Conservation (phyloP, 2,329 filamentous ascomycete species). For the Purpureocillium lavendulum region DNA sequence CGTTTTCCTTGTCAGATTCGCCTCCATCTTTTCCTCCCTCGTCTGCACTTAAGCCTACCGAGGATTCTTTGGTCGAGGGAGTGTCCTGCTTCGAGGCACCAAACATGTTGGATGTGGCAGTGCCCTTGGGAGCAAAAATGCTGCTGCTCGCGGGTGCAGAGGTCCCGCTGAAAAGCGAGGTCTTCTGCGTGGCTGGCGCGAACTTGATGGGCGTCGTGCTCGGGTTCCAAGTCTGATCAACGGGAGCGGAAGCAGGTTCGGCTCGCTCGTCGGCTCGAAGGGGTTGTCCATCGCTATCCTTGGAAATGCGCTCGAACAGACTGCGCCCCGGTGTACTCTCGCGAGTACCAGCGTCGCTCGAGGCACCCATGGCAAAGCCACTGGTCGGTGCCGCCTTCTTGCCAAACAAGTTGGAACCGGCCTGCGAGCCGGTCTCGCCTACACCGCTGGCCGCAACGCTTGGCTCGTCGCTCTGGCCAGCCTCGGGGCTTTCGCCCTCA, state of each 20-base stretch:
- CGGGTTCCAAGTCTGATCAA: conserved; percentile 32
- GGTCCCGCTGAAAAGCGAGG: conserved; percentile 22
- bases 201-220: conserved; percentile 49
- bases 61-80: conserved; percentile 17
- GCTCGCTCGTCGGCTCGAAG: conserved; percentile 27
- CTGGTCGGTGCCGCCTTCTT: conserved; percentile 18
- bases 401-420: conserved; percentile 15
- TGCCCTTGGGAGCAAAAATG: conserved; percentile 28
- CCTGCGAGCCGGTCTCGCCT: conserved; percentile 28
- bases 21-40: conserved; percentile 23
- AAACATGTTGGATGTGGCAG: conserved; percentile 26
- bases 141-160: conserved; percentile 21
- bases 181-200: conserved; percentile 23
- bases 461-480: conserved; percentile 33
- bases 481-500: conserved; percentile 32
- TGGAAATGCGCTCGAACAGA: conserved; percentile 47
- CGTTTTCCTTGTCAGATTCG: conserved; percentile 38
- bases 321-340: conserved; percentile 39
- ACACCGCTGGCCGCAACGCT: conserved; percentile 32
- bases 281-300: conserved; percentile 40
- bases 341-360: conserved; percentile 31
- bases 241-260: conserved; percentile 17
- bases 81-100: conserved; percentile 23
- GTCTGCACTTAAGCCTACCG: conserved; percentile 12
- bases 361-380: conserved; percentile 14